Evolutionary conservation across 371 early-diverging fungal species (phyloP).

Genomic region (Lichtheimia corymbifera): DNA sequence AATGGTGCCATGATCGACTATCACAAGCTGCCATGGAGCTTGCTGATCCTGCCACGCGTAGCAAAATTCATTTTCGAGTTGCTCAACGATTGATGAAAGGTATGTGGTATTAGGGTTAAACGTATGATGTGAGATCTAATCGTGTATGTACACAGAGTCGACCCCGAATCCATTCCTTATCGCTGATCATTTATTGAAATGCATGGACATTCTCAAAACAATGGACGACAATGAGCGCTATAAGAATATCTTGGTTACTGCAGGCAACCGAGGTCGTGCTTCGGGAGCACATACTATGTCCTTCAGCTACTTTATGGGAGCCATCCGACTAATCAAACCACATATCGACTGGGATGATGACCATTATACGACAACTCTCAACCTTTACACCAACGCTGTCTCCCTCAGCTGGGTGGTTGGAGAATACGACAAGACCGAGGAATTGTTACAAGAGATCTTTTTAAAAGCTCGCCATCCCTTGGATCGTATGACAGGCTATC

Average conservation of each 20-base stretch:
- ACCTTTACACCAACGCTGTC: constrained; percentile 34
- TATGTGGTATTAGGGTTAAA: no score
- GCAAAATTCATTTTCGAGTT: constrained; percentile 38
- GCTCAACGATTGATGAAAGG: constrained; percentile 27
- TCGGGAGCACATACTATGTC: constrained; percentile 48
- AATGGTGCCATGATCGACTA: constrained; percentile 45
- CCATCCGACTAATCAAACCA: constrained; percentile 24
- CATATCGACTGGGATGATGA: constrained; percentile 20
- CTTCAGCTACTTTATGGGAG: constrained; percentile 29
- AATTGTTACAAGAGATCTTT: constrained; percentile 28
- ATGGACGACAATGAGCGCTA: constrained; percentile 22
- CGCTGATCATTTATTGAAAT: constrained; percentile 43
- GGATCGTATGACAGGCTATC: constrained; percentile 37
- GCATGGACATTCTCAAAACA: constrained; percentile 18
- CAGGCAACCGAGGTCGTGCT: constrained; percentile 32
- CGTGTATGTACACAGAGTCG: no score
- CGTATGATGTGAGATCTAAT: no score
- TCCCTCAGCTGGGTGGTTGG: constrained; percentile 42
- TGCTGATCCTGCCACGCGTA: constrained; percentile 29
- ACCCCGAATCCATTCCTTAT: constrained; percentile 17
- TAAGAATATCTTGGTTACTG: constrained; percentile 29
- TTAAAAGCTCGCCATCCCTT: constrained; percentile 25
- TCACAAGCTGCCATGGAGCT: constrained; percentile 51
- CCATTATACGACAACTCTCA: constrained; percentile 22
- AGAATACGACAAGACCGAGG: constrained; percentile 31